Evolutionary conservation across 1,284 basidiomycete genomes (phyloP), one percentile per base, ranked within the genome.

Genomic region (Cutaneotrichosporon cavernicola): DNA sequence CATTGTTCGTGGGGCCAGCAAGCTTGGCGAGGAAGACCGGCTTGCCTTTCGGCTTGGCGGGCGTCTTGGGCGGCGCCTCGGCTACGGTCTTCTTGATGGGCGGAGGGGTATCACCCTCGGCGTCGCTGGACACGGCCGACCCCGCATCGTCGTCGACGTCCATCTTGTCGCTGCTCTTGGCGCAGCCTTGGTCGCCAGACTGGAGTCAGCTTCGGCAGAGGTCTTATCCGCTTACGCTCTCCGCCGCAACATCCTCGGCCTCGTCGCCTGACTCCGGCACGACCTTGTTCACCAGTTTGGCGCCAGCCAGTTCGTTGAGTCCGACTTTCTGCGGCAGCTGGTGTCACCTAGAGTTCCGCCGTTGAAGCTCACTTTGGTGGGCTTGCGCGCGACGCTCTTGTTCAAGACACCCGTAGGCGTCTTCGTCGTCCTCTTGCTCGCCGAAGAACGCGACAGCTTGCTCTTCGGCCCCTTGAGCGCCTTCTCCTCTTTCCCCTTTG

Each of bases 11-110:
- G 47, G 47, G n/a, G 9, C 9, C 47, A n/a, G 7, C 22, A 34
- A 18, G 30, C 51, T 50, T 50, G 22, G 49, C 13, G 4, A 30
- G 22, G 22, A 30, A 22, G 26, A 50, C 10, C 22, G 22, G 26
- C 49, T 50, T 50, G 49, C 22, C 49, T 22, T 50, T 50, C 43
- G 40, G 40, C 47, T 21, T 55, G 53, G 32, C 16, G 26, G 50
- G 34, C 4, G 50, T 21, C 58, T 59, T 49, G 40, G n/a, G 59
- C 14, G 30, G 49, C 36, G 36, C 18, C 51, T 43, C 32, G 38
- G 50, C 31, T 14, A 21, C 38, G 18, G 21, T 10, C 46, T 50
- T 34, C n/a, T 32, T 49, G 16, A 9, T 38, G 11, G 49, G 10
- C 49, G 30, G 30, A 26, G 13, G 21, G 26, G 13, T 18, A 18